Base-by-base conservation (phyloP, 805 yeast genomes). In the Zygosaccharomyces lentus region DNA sequence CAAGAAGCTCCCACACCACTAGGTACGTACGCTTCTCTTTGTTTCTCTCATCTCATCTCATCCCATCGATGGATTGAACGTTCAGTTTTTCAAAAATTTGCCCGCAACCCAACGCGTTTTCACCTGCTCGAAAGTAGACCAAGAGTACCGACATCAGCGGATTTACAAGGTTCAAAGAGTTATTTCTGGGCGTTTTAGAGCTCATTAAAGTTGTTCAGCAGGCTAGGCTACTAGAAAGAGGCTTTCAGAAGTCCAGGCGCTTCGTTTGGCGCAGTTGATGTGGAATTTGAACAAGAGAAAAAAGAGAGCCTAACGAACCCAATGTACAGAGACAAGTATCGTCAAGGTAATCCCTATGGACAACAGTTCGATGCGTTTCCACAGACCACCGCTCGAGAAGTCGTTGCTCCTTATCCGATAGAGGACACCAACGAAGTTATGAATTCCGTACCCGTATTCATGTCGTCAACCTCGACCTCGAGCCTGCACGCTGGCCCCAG, bases 361-460 rank as follows among this genome's bases (percentile, higher is more conserved):
- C 54, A 48, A 24, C 59, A 57, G 37, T 56, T 58, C 21, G 55
- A 54, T 13, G 51, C 55, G 53, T 55, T 49, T 35, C 62, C 62
- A n/a, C 57, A 56, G 16, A 34, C 19, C 16, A 30, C 38, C 30
- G 16, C 31, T 21, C 32, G 34, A n/a, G 54, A 45, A 37, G 40
- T 46, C 8, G 31, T 47, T 19, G 50, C 55, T 15, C 56, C 59
- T 10, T 53, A 55, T 42, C 58, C 56, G n/a, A 46, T 55, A 31
- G 58, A 54, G 27, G 57, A 55, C 34, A 40, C 48, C 10, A 45
- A 48, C 26, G 53, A 51, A 36, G 48, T 48, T 13, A 49, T 55
- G 29, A 53, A 50, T 26, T 49, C 55, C 12, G 41, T 54, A 12
- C 52, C 56, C 9, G 45, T 46, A 23, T 43, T 39, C 46, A 38